Conservation (phyloP, 495 filamentous ascomycete species). For the Penicillium roqueforti region DNA sequence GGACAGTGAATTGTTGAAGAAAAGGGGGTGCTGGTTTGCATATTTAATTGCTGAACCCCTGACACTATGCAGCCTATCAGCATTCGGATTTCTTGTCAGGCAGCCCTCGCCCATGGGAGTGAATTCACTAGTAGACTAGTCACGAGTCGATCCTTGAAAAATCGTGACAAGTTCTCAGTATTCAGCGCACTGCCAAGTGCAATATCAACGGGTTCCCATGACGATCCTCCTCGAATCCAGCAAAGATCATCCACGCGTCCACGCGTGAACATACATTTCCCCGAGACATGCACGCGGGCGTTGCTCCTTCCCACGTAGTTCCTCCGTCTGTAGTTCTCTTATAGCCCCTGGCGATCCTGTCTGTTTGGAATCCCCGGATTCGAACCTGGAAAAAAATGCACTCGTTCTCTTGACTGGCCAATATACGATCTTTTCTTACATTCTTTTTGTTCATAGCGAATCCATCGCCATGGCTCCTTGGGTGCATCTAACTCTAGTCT, state of each 20-base stretch:
- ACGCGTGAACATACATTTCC: conserved; percentile 2
- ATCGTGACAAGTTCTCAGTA: background rate
- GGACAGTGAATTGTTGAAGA: background rate
- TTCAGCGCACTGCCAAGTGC: conserved; percentile 1
- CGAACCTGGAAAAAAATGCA: background rate
- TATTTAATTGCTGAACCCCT: conserved; percentile 12
- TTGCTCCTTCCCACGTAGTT: background rate
- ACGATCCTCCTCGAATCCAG: conserved; percentile 16
- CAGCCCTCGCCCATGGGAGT: conserved; percentile 19
- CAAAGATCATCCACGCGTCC: conserved; percentile 8
- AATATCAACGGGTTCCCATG: background rate
- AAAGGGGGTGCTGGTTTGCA: background rate
- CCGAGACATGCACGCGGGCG: conserved; percentile 17
- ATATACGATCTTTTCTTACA: conserved; percentile 4
- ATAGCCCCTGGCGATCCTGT: background rate
- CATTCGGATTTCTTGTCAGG: background rate
- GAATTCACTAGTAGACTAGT: conserved; percentile 5
- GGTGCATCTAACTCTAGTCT: conserved; percentile 18
- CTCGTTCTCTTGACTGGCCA: background rate
- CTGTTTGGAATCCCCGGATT: background rate
- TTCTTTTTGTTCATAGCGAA: conserved; percentile 8
- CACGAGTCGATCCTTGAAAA: background rate
- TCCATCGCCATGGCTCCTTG: conserved; percentile 22
- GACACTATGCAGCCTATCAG: conserved; percentile 9
- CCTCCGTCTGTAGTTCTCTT: background rate